Base-by-base conservation (phyloP, 1,139 yeast genomes). In the Suhomyces atakaporum region DNA sequence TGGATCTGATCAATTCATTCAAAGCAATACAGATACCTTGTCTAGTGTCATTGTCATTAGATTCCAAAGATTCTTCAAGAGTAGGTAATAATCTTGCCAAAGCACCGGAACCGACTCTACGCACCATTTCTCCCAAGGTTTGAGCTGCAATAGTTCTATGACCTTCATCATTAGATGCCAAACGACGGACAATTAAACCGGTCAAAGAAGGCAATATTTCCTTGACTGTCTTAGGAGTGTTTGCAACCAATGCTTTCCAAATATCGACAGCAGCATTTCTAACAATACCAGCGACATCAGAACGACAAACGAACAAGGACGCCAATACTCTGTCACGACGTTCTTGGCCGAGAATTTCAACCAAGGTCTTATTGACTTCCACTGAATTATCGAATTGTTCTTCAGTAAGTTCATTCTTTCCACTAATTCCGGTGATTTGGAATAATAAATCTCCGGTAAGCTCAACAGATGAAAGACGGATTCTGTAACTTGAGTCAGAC, bases 11-110 rank as follows among this genome's bases (percentile, higher is more conserved):
- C 48, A 94, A 79, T 58, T 90, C 97, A 31, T 82, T 78, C 40
- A 90, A 70, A 7, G 98, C 98, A 60, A 90, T 81, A 71, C 98
- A 92, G 39, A 92, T 88, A 69, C 99, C 98, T 66, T 90, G 95
- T 58, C 86, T 87, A 33, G 96, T 85, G 55, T 83, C 95, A 16
- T 85, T 69, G 51, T 85, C 94, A 32, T 71, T 61, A 16, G 84
- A 65, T 31, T 69, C 63, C 49, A 86, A 66, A 6, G 90, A 78
- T 30, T 75, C 77, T 49, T 86, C 84, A 53, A 92, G 71, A 6
- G 95, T 85, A 28, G 98, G 97, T 45, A 94, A 69, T 45, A 94
- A 66, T 58, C 86, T 89, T 4, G 88, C 71, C 47, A 94, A 73
- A 0, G 97, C 95, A 53, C 84, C 84, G 27, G 90, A 81, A 42